Evolutionary conservation across 2,329 filamentous ascomycete species (phyloP).

Genomic region (Neophaeococcomyces mojaviensis): DNA sequence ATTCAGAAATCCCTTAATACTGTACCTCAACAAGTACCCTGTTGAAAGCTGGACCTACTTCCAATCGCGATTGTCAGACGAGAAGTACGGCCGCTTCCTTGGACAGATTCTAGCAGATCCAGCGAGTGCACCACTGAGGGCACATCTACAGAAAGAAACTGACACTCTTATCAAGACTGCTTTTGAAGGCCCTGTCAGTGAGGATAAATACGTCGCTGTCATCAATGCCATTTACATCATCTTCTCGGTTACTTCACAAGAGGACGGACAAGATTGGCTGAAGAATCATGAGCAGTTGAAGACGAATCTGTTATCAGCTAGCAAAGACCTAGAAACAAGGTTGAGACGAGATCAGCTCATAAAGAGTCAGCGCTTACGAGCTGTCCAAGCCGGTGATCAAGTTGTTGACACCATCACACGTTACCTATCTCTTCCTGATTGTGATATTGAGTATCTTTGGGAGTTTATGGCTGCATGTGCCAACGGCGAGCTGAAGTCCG

Average conservation of each 20-base stretch:
- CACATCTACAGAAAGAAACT: constrained; percentile 65
- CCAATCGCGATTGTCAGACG: constrained; percentile 69
- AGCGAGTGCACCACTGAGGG: constrained; percentile 66
- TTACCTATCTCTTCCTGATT: constrained; percentile 64
- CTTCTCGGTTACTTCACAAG: constrained; percentile 65
- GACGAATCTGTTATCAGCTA: constrained; percentile 53
- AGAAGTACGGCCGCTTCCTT: constrained; percentile 83
- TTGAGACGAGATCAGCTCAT: constrained; percentile 64
- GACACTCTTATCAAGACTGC: constrained; percentile 62
- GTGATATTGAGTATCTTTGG: constrained; percentile 74
- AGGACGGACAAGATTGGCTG: constrained; percentile 60
- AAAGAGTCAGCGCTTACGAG: constrained; percentile 67
- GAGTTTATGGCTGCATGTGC: constrained; percentile 77
- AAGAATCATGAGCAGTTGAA: constrained; percentile 51
- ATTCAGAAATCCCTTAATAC: constrained; percentile 82
- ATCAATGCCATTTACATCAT: constrained; percentile 85
- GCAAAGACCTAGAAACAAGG: constrained; percentile 70
- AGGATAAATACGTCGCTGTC: constrained; percentile 66
- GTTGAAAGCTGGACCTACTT: constrained; percentile 80
- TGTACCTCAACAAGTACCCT: constrained; percentile 88
- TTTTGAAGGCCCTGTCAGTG: constrained; percentile 55
- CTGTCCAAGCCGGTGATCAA: constrained; percentile 82
- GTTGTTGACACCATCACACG: constrained; percentile 77
- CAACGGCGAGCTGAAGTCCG: constrained; percentile 69
- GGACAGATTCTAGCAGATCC: constrained; percentile 74